Base-by-base conservation (phyloP, 2,329 filamentous ascomycete species). In the Canariomyces notabilis region DNA sequence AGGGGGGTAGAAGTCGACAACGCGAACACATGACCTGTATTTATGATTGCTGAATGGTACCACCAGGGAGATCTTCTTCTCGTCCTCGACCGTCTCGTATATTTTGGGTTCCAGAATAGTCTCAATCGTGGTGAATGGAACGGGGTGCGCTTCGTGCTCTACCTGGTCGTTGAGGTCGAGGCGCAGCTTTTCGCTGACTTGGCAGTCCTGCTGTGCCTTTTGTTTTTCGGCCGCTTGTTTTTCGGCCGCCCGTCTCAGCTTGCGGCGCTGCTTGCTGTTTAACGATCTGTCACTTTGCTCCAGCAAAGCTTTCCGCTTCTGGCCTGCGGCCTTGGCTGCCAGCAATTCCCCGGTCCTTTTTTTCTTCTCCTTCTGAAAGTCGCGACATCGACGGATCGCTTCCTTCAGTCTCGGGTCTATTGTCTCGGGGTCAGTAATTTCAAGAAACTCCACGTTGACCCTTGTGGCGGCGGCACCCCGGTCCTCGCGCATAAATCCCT, bases 1-100 rank as follows among this genome's bases (percentile, higher is more conserved):
- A 2, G 73, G 66, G 0, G 91, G 91, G 48, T 76, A 79, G 63
- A 87, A 96, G 66, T 95, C 87, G 29, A 95, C 76, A 2, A 95
- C 83, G n/a, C 87, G 83, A 29, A 87, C 82, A 26, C 76, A 73
- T 18, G 80, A 71, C 37, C 80, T 79, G 61, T 89, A 89, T 34
- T 80, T 85, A 46, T 76, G 69, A 59, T 90, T 89, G 46, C 82
- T 73, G 58, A 95, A 95, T 0, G 89, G 87, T 0, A 90, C 57
- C n/a, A 56, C 53, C 1, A 77, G 32, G 4, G 54, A 60, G 2
- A 66, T 56, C 14, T 58, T 44, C 37, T 67, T 45, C 14, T 59
- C 66, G 6, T 73, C 65, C 1, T 75, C 66, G 22, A 65, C 66
- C 15, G 72, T 72, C 37, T 71, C 60, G 52, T 78, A 62, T 6